Evolutionary conservation across 1,284 basidiomycete species (phyloP), one percentile per base, ranked within the genome.

Genomic region (Exobasidium rhododendri): DNA sequence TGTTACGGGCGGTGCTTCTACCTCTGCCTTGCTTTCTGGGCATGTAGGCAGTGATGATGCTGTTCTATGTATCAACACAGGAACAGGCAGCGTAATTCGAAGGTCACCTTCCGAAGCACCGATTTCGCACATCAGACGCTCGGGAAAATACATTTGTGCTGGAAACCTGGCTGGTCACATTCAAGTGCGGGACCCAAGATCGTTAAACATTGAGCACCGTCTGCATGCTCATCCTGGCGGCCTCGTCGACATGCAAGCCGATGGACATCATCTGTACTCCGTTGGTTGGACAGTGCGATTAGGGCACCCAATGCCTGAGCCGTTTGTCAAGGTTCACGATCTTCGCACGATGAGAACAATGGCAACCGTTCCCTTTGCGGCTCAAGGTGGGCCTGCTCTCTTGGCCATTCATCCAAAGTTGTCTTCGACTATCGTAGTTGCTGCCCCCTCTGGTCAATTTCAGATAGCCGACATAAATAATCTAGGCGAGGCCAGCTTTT

Each of bases 251-350:
- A 63, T 80, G 28, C 74, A 78, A 54, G 71, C 73, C 14, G 77
- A 80, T 30, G 73, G 71, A 26, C 68, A 77, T 61, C 61, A 74
- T 31, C 55, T 80, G 51, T 80, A 75, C 61, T 72, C 67, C 43
- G 69, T 77, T 44, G 78, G 78, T 13, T 79, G 77, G 76, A 75
- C 78, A 13, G 65, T 79, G n/a, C 67, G 78, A 46, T 91, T 91
- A 80, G 89, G 90, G 22, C 88, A 90, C 50, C 92, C 94, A 0
- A 85, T 90, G 56, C 89, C 91, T 0, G 94, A 97, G 79, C 90
- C 92, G 1, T 83, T 96, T 28, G 90, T 98, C 69, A 94, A 96
- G 80, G 85, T 97, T 10, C 96, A 91, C 77, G 94, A 98, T 79
- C 78, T 92, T 28, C 87, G 94, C 30, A 89, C 85, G 45, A 85